Conservation (phyloP, 179 eudicot genomes). For the Amaranthus tricolor region DNA sequence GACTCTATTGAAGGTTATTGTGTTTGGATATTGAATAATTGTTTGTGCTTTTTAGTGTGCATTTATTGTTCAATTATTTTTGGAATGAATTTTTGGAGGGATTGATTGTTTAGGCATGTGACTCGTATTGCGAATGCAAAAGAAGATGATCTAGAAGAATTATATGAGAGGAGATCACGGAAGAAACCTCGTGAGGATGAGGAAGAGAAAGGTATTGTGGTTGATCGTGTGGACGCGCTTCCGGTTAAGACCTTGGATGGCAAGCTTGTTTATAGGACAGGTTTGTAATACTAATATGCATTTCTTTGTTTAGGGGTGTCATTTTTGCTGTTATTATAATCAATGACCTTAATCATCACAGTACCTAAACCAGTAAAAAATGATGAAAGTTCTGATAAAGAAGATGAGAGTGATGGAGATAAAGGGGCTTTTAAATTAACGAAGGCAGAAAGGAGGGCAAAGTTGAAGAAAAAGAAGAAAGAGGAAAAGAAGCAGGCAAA, state of each 20-base stretch:
- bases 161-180: constrained; percentile 50
- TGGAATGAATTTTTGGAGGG: neutral
- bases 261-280: constrained; percentile 59
- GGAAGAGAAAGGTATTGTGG: constrained; percentile 49
- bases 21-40: neutral
- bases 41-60: neutral
- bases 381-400: constrained; percentile 26
- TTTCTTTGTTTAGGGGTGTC: neutral
- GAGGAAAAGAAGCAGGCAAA: constrained; percentile 83
- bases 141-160: constrained; percentile 68
- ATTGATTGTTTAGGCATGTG: constrained; percentile 58
- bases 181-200: constrained; percentile 51
- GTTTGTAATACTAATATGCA: constrained; percentile 27
- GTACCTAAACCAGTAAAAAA: constrained; percentile 40
- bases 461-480: constrained; percentile 65
- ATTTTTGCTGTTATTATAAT: neutral
- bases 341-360: constrained; percentile 21
- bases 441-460: constrained; percentile 80
- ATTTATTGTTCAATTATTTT: neutral
- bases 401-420: constrained; percentile 41
- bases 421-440: constrained; percentile 48
- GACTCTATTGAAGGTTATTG: neutral
- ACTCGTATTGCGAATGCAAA: constrained; percentile 76
- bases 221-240: constrained; percentile 89
- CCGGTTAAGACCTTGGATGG: constrained; percentile 91